Evolutionary conservation across 1,284 basidiomycete species (phyloP).

Genomic region (Leccinum subfulvum): DNA sequence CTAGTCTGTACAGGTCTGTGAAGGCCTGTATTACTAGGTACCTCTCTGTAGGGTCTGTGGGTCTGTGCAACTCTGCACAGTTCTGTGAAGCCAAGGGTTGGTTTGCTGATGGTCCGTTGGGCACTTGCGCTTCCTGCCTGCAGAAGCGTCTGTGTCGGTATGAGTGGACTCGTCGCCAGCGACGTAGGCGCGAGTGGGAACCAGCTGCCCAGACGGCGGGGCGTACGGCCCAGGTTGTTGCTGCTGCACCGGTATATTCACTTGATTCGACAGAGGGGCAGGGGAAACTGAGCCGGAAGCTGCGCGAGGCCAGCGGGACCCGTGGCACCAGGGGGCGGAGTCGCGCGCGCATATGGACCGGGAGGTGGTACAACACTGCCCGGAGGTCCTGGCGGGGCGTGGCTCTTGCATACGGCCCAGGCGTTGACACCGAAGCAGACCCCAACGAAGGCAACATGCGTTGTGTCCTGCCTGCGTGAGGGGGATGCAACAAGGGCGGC

Average conservation of each 20-base stretch:
- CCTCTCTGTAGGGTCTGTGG: too few relatives aligned
- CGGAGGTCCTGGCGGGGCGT: slow-evolving; percentile 41
- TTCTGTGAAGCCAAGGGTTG: too few relatives aligned
- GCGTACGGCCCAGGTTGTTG: slow-evolving; percentile 39
- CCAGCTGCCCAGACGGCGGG: slow-evolving; percentile 17
- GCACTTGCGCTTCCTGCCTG: slow-evolving; percentile 38
- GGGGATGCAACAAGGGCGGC: slow-evolving; percentile 35
- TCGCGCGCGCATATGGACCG: slow-evolving; percentile 39
- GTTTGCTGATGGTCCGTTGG: slow-evolving; percentile 8
- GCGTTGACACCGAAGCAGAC: slow-evolving; percentile 29
- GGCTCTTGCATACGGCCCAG: slow-evolving; percentile 36
- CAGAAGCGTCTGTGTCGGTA: slow-evolving; percentile 29
- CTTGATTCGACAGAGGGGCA: slow-evolving; percentile 17
- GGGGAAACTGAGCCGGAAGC: slow-evolving; percentile 23
- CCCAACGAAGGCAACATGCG: slow-evolving; percentile 40
- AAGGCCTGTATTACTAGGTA: too few relatives aligned
- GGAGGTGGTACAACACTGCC: slow-evolving; percentile 31
- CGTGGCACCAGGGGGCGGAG: slow-evolving; percentile 40
- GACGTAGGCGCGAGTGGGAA: slow-evolving; percentile 32
- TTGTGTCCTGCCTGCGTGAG: slow-evolving; percentile 42
- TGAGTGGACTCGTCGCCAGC: slow-evolving; percentile 30
- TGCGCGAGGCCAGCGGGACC: slow-evolving; percentile 30
- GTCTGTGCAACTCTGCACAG: too few relatives aligned
- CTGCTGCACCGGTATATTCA: slow-evolving; percentile 21
- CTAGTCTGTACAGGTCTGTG: too few relatives aligned